Evolutionary conservation across 2,329 filamentous ascomycete species (phyloP), one percentile per base, ranked within the genome.

Genomic region (Tolypocladium cylindrosporum): DNA sequence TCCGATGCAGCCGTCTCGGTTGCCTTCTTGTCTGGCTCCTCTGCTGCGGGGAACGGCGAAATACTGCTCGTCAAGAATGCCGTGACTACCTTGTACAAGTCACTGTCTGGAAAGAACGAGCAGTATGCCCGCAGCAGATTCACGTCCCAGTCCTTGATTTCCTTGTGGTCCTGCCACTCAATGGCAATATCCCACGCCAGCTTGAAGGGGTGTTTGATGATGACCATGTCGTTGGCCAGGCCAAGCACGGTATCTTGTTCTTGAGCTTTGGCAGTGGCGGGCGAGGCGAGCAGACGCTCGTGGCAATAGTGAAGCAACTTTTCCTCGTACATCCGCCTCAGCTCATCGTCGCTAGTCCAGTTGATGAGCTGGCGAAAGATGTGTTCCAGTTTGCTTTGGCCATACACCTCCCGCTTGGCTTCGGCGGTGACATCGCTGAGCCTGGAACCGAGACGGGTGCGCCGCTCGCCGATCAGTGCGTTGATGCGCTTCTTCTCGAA

Each of bases 401-500:
- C 77, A 63, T 90, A 87, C 1, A 97, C 86, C 70, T 99, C 94
- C 41, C 87, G 81, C 70, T 93, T 96, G 54, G 96, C 94, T 60
- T 97, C 90, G 2, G 83, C 71, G 0, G 89, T 96, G 27, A 97
- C 93, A 61, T 94, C 88, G 45, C 84, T 86, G 58, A 96, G 80
- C 52, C 84, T 88, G 11, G 92, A 91, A 48, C 94, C 94, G 3
- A 99, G 80, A 42, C 94, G 83, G 1, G 92, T 96, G 62, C 92
- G 83, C 50, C 94, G 84, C 72, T 96, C 91, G 39, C 88, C 91
- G 63, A 99, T 95, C 59, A 96, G 84, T 4, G 83, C 89, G 69
- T 96, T 96, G 70, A 97, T 93, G 39, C 85, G 87, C 68, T 93
- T 88, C 68, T 89, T 92, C 73, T 99, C 94, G 60, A 94, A 90